Evolutionary conservation across 2,329 filamentous ascomycete species (phyloP), one percentile per base, ranked within the genome.

Genomic region (Pestalotiopsis sp.): DNA sequence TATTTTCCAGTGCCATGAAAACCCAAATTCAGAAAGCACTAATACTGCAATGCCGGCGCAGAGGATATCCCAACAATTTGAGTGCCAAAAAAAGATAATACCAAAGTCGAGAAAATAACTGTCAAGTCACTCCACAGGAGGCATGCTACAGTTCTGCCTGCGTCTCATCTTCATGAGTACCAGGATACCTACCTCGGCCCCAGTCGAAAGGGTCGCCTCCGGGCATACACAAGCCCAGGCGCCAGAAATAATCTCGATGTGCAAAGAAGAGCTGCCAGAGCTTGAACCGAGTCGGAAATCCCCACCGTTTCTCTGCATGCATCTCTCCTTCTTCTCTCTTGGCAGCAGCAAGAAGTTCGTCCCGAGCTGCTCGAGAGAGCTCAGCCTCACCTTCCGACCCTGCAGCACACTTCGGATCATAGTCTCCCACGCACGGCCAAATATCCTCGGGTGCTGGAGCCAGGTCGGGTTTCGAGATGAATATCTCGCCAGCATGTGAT

Each of bases 211-310:
- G 90, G 77, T 92, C 91, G 13, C 93, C 92, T 13, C 92, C 92
- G 0, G 95, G 95, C 2, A 98, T 85, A 81, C 96, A 99, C 39
- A 98, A 83, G 0, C 96, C 96, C 66, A 99, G 80, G 68, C 96
- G 87, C 93, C 94, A 97, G 81, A 99, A 98, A 80, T 99, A 99
- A 82, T 99, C 96, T 52, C 96, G 85, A 81, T 99, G 96, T 1
- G 95, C 93, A 80, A 97, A 97, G 77, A 98, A 91, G 7, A 98
- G 83, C 80, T 97, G 90, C 94, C 95, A 97, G n/a, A 97, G 86
- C 79, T 92, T 93, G 74, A 95, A 79, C 80, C 87, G 79, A 75
- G 72, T 86, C 77, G 75, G 90, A 80, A 83, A 88, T 85, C 80
- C 90, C 14, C 90, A 90, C 0, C 91, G 85, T 17, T 86, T 80